Conservation (phyloP, 2,329 filamentous ascomycete species). For the Ceratocystis eucalypticola region DNA sequence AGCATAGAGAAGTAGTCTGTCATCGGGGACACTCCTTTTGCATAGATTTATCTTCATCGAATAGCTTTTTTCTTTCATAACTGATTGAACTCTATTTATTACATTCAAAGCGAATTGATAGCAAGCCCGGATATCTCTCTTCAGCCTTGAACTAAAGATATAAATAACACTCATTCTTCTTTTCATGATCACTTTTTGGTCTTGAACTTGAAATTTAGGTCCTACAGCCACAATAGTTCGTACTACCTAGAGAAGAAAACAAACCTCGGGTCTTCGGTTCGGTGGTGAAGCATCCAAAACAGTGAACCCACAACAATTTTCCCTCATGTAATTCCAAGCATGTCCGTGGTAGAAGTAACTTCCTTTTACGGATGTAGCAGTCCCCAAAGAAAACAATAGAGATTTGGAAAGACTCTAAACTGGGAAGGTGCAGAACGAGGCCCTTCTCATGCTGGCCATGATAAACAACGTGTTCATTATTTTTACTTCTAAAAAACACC, state of each 20-base stretch:
- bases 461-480: constrained; percentile 2
- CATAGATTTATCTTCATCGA: no score
- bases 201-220: no score
- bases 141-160: no score
- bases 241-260: neutral
- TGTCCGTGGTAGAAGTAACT: neutral
- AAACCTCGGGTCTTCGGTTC: neutral
- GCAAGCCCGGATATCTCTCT: no score
- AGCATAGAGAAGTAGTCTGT: no score
- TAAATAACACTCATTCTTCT: no score
- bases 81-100: no score
- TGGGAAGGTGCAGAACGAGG: neutral
- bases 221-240: neutral
- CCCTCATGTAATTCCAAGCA: neutral
- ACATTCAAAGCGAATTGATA: no score
- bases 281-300: neutral
- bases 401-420: neutral
- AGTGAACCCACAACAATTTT: neutral
- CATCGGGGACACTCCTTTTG: no score
- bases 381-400: neutral
- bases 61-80: no score
- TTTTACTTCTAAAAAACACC: neutral
- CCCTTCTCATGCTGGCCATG: neutral
- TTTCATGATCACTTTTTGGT: no score
- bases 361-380: neutral